Evolutionary conservation across 768 basidiomycete genomes (phyloP), one percentile per base, ranked within the genome.

Genomic region (Cubamyces sp.): DNA sequence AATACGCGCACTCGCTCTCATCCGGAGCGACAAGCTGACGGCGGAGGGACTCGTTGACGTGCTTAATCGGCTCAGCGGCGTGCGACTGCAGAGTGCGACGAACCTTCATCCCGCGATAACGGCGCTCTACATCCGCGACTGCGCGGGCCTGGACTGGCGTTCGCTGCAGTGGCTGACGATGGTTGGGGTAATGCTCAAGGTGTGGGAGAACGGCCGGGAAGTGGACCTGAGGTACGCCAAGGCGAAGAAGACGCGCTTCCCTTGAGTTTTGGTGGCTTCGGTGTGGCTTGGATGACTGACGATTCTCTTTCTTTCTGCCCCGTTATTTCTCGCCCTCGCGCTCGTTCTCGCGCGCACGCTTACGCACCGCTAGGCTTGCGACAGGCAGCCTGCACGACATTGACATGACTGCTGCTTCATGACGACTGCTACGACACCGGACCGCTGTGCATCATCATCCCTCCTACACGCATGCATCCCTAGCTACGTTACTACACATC

Each of bases 201-300:
- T 66, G 26, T 66, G 65, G 65, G 64, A 61, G 60, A 51, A 56
- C 51, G 64, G 64, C 9, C 54, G 49, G 14, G 64, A 65, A 56
- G 60, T 61, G n/a, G 64, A 61, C 50, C 43, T 65, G 50, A 45
- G 64, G 60, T 61, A 58, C 52, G 60, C 60, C 15, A 39, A 46
- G 47, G 55, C 64, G 51, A 64, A 64, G 63, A 64, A 50, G 57
- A 54, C 63, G 59, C 63, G 63, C 26, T 64, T 64, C 39, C 61
- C 39, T 18, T 62, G 63, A 56, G 48, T 49, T 21, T 52, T 30
- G 5, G 41, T 14, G 43, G 47, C n/a, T 47, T 14, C 46, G 34
- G 9, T 34, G 34, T 41, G 30, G 26, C 30, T 45, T 57, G 61
- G 37, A 14, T 59, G 49, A 59, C 42, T 52, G 57, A 42, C 41